Base-by-base conservation (phyloP, 352 stramenopile species). In the Pseudoperonospora humuli region DNA sequence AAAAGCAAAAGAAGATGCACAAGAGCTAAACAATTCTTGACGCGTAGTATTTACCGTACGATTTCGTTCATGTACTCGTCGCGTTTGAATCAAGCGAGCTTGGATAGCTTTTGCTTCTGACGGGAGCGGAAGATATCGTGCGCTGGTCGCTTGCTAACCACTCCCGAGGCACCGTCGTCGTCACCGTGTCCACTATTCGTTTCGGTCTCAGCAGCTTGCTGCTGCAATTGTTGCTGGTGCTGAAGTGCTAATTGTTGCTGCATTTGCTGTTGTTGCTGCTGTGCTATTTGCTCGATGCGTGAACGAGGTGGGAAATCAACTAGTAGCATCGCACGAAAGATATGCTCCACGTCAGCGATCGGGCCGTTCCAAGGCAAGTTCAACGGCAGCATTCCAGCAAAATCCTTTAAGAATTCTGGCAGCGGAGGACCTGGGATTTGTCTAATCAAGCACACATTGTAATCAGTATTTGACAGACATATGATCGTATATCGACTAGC, bases 71-170 rank as follows among this genome's bases (percentile, higher is more conserved):
- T 47, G 19, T 62, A 48, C 49, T 35, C 13, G 23, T 46, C 17
- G 3, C 7, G 11, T 20, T 26, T 47, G 33, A 20, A 44, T 36
- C 74, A 90, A 50, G 54, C 69, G 19, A 86, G 58, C 52, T 93
- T 93, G 7, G 81, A 75, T 21, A 93, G 57, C 45, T 90, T 90
- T 45, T 86, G 81, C 51, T 93, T 77, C 48, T 93, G 81, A 53
- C 81, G 79, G 7, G 75, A 74, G 18, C 81, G 81, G 50, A 93
- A 93, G 8, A 93, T 75, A 39, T 93, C 81, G 48, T 93, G 81
- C 7, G 79, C 69, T 23, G 81, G 81, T 27, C 81, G 75, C 52
- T 93, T 93, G 64, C 72, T 86, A 20, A 81, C 65, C 10, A 93
- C 71, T 39, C 64, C 72, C 3, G 67, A 63, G 15, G 49, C 62